Conservation (phyloP, 2,329 filamentous ascomycete species). For the Apiospora kogelbergensis region DNA sequence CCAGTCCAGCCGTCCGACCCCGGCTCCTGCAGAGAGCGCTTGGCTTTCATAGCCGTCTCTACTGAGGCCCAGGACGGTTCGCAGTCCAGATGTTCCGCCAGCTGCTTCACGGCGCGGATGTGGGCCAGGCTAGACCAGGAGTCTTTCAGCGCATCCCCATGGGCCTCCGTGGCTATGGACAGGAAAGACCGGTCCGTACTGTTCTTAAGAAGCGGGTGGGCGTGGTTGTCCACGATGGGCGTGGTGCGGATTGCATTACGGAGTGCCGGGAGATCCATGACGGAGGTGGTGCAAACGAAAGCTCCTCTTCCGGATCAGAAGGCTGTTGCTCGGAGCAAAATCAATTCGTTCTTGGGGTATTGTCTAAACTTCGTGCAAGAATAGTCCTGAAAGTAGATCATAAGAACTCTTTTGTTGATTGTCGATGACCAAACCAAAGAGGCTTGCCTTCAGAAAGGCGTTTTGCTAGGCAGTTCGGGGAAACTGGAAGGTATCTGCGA, state of each 20-base stretch:
- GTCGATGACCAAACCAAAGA: background rate
- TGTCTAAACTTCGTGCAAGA: no score
- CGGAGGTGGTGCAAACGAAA: background rate
- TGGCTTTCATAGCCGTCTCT: conserved; percentile 41
- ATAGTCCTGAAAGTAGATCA: no score
- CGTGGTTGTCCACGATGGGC: conserved; percentile 73
- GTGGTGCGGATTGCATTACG: conserved; percentile 45
- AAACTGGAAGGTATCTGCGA: background rate
- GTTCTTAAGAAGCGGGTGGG: conserved; percentile 64
- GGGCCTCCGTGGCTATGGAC: conserved; percentile 71
- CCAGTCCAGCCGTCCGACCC: background rate
- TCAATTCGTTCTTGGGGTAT: no score
- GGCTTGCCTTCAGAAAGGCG: background rate
- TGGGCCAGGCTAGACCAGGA: conserved; percentile 65
- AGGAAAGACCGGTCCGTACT: conserved; percentile 45
- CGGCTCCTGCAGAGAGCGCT: background rate
- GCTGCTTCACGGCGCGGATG: conserved; percentile 67
- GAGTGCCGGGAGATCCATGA: background rate
- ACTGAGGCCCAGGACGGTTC: conserved; percentile 61
- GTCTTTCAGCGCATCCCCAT: conserved; percentile 64
- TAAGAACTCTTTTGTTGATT: background rate
- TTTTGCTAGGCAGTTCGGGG: background rate
- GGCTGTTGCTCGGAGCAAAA: no score
- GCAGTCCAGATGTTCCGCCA: conserved; percentile 65
- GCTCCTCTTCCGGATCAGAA: background rate